Evolutionary conservation across 768 basidiomycete genomes (phyloP), one percentile per base, ranked within the genome.

Genomic region (Boletus pseudo-olivaceus): DNA sequence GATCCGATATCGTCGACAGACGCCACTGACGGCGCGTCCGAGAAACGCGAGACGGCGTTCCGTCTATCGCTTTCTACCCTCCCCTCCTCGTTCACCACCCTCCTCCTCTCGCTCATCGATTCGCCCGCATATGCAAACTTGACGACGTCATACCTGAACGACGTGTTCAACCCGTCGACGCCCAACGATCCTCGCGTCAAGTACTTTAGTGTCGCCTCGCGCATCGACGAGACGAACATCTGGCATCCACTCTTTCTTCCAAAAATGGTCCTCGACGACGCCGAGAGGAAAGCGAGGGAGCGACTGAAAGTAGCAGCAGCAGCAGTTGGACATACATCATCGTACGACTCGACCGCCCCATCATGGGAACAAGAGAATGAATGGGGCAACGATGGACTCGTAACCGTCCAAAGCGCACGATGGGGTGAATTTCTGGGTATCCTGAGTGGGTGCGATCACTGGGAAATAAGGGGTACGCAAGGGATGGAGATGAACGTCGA

Each of bases 161-260:
- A 82, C 37, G 75, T 83, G 0, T 96, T 96, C 78, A 98, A 88
- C 76, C 96, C 84, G 2, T 71, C 73, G 26, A 92, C 87, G 0
- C 93, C 93, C 0, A 76, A 95, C 61, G 82, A 86, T 58, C 84
- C 87, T 1, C 74, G 75, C 38, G 93, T 98, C 52, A 91, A 89
- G 64, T 99, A 99, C 75, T 97, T 87, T 69, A 92, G 89, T 59
- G 84, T 98, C 37, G 90, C 93, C 0, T 91, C 90, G 1, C 82
- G 93, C n/a, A 75, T 83, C 50, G 73, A 76, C 17, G 71, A 75
- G 42, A 77, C 88, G 58, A 83, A 70, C 69, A 78, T 95, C 32
- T 92, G 88, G 86, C 97, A 98, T 68, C 97, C 97, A 0, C 84
- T 99, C 49, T 99, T 96, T 93, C 78, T 98, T 35, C 93, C 96